A percentile compares a stretch with the other conserved stretches of the same genome.
Evolutionary conservation across 176 grass and related monocot species (phyloP).

Genomic region (Tillandsia fasciculata): DNA sequence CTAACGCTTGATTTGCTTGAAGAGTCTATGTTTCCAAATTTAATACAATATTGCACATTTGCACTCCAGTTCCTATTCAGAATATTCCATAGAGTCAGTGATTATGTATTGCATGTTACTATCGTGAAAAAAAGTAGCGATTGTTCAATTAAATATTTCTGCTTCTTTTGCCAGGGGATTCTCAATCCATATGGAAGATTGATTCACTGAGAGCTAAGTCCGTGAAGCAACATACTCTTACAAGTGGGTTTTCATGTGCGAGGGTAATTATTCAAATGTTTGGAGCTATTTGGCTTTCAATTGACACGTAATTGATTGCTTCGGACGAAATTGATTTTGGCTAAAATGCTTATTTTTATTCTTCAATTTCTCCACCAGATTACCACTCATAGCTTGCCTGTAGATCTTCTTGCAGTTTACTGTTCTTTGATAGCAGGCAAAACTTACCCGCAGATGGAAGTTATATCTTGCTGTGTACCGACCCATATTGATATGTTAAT

Average conservation of each 20-base stretch:
- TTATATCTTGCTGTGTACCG: too few relatives aligned
- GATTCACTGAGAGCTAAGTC: conserved; percentile 75
- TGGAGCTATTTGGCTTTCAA: neutral
- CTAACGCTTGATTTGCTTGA: too few relatives aligned
- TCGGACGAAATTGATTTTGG: neutral
- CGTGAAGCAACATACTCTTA: conserved; percentile 47
- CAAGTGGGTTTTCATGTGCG: conserved; percentile 72
- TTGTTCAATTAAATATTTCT: neutral
- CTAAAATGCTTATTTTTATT: neutral
- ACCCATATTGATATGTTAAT: too few relatives aligned
- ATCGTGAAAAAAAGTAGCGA: neutral
- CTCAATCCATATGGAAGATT: conserved; percentile 79
- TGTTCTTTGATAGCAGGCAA: too few relatives aligned
- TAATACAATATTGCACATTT: too few relatives aligned
- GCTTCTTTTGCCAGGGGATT: conserved; percentile 43
- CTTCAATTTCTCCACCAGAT: too few relatives aligned
- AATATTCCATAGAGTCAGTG: neutral
- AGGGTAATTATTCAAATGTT: conserved; percentile 50
- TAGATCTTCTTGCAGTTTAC: too few relatives aligned
- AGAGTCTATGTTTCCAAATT: too few relatives aligned
- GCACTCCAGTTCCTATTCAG: too few relatives aligned
- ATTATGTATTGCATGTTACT: neutral
- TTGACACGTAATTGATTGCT: neutral
- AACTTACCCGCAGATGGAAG: too few relatives aligned
- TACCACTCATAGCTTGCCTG: too few relatives aligned